Evolutionary conservation across 495 filamentous ascomycete genomes (phyloP).

Genomic region (Xylaria grammica): DNA sequence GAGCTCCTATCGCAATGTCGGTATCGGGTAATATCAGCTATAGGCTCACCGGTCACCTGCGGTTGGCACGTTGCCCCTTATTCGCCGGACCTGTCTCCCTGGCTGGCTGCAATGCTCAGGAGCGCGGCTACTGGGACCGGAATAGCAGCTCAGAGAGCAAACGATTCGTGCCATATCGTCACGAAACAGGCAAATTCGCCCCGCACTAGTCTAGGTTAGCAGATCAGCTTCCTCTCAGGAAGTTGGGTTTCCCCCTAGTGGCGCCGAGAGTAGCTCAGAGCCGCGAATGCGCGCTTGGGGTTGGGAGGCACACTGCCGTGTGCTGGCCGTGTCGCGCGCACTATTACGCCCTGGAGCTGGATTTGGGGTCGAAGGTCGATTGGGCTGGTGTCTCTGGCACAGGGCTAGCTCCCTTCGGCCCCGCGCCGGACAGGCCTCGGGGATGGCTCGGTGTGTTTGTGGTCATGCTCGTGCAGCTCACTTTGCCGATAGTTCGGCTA

Average conservation of each 20-base stretch:
- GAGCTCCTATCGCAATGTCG: conserved; percentile 12
- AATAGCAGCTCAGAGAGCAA: neutral
- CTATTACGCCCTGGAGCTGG: neutral
- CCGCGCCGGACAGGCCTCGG: conserved; percentile 35
- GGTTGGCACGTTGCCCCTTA: conserved; percentile 1
- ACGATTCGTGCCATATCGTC: neutral
- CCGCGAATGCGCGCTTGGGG: conserved; percentile 7
- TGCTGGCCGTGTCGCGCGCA: neutral
- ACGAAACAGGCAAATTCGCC: neutral
- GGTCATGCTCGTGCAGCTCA: conserved; percentile 3
- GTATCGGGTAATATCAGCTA: conserved; percentile 22
- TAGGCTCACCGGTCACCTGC: conserved; percentile 15
- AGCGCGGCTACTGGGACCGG: conserved; percentile 14
- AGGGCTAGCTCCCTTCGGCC: conserved; percentile 21
- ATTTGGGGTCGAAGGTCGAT: neutral
- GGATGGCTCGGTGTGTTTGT: conserved; percentile 39
- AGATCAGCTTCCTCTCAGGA: neutral
- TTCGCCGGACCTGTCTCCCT: conserved; percentile 3
- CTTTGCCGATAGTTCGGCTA: conserved; percentile 14
- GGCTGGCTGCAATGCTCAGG: conserved; percentile 2
- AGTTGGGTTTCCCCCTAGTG: neutral
- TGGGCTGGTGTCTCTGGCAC: neutral
- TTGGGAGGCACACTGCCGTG: conserved; percentile 15
- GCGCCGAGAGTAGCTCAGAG: conserved; percentile 4
- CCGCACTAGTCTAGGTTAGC: neutral